phyloP scores from a whole-genome alignment of 2,329 filamentous ascomycete species.

The Coniochaeta sp. region DNA sequence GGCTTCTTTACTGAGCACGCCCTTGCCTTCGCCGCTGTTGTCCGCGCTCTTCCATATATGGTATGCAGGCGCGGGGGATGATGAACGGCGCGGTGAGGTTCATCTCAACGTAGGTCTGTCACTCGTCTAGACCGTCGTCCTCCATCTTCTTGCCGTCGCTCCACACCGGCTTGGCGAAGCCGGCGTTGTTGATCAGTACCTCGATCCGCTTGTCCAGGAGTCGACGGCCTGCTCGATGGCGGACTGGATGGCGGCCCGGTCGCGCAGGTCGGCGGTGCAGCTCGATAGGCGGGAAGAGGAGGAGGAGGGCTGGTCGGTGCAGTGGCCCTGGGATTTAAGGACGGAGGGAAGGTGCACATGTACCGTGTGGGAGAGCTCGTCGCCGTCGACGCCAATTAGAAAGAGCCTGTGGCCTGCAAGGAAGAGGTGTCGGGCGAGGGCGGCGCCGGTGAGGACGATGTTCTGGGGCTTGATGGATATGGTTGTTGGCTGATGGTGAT shows the following conservation, averaged over 20 bases:
- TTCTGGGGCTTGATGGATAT: not conserved
- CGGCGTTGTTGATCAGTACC: conserved; percentile 31
- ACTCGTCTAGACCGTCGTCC: conserved; percentile 33
- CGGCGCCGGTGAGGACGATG: conserved; percentile 23
- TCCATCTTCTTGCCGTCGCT: conserved; percentile 36
- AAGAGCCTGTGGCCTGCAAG: conserved; percentile 34
- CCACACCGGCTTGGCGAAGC: conserved; percentile 28
- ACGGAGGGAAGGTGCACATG: conserved; percentile 17
- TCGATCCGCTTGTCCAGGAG: conserved; percentile 30
- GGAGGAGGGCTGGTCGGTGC: not conserved
- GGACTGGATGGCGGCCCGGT: conserved; percentile 25
- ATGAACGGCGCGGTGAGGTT: conserved; percentile 39
- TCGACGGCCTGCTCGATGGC: conserved; percentile 26
- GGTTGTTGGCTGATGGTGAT: too few species aligned
- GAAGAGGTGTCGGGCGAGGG: conserved; percentile 33
- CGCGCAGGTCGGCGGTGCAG: conserved; percentile 31
- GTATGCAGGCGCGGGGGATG: conserved; percentile 36
- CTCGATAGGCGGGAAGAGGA: not conserved
- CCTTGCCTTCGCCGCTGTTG: conserved; percentile 9
- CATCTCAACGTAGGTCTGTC: conserved; percentile 37
- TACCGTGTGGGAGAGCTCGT: conserved; percentile 29
- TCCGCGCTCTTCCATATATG: conserved; percentile 32
- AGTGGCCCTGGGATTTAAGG: not conserved
- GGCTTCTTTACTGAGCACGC: conserved; percentile 5
- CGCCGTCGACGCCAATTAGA: conserved; percentile 33